phyloP scores from a whole-genome alignment of 2,329 filamentous ascomycete species.

The Waltergamsia citrina region DNA sequence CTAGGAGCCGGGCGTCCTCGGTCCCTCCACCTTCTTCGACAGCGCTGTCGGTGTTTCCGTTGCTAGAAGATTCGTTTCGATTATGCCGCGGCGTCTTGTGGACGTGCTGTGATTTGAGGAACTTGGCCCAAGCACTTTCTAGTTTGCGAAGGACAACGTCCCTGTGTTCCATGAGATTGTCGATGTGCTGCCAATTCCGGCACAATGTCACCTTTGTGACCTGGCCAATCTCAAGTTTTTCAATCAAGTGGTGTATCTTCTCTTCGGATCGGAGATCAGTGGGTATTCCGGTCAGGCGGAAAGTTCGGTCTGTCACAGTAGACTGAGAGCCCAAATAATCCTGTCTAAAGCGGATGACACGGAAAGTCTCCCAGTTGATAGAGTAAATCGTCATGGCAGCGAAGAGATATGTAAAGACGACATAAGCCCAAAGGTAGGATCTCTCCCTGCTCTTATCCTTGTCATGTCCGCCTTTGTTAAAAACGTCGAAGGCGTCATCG shows the following conservation, averaged over 20 bases:
- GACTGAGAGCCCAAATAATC: constrained; percentile 88
- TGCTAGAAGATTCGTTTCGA: not conserved
- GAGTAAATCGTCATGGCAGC: constrained; percentile 73
- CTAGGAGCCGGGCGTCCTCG: constrained; percentile 52
- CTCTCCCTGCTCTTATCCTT: constrained; percentile 22
- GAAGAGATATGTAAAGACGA: constrained; percentile 92
- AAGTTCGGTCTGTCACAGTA: constrained; percentile 91
- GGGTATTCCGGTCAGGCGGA: constrained; percentile 84
- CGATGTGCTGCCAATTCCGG: constrained; percentile 76
- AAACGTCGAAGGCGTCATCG: constrained; percentile 7
- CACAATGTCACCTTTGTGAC: constrained; percentile 85
- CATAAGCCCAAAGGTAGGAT: constrained; percentile 79
- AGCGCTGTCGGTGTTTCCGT: constrained; percentile 5
- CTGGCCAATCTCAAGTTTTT: constrained; percentile 78
- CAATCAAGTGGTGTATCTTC: constrained; percentile 77
- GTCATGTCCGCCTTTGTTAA: constrained; percentile 21
- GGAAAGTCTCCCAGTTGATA: constrained; percentile 73
- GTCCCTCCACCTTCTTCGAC: constrained; percentile 43
- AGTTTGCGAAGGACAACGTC: constrained; percentile 58
- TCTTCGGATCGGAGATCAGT: constrained; percentile 67
- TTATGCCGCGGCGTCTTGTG: constrained; percentile 6
- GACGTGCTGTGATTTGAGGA: constrained; percentile 25
- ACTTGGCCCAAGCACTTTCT: constrained; percentile 75
- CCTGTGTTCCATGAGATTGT: constrained; percentile 62
- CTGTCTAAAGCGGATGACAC: constrained; percentile 78